Percentiles rank a stretch among this genome's conserved stretches.
Evolutionary conservation across 2,329 filamentous ascomycete genomes (phyloP).

Genomic region (Diplocarpon mali): DNA sequence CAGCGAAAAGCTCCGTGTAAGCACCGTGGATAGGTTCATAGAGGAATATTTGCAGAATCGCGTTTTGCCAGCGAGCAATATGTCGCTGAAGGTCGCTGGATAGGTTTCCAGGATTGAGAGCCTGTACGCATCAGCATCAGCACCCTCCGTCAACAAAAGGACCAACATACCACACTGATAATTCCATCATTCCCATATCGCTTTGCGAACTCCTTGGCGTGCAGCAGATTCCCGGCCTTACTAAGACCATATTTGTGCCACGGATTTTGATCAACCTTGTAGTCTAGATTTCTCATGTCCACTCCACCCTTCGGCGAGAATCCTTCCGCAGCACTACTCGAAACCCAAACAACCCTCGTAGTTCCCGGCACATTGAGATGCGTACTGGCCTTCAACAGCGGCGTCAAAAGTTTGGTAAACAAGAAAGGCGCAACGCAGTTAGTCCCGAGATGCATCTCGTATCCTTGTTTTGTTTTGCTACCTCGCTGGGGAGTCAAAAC

Average conservation of each 20-base stretch:
- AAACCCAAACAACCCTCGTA: constrained; percentile 29
- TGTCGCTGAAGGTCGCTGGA: constrained; percentile 17
- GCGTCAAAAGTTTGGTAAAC: constrained; percentile 30
- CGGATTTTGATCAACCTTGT: constrained; percentile 12
- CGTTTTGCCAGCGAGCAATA: constrained; percentile 7
- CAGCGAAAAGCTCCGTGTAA: constrained; percentile 25
- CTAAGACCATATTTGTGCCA: constrained; percentile 20
- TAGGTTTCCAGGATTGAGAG: constrained; percentile 25
- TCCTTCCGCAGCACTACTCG: constrained; percentile 23
- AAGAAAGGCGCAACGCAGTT: constrained; percentile 31
- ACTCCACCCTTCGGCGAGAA: constrained; percentile 16
- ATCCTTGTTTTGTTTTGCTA: constrained; percentile 27
- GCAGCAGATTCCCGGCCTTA: constrained; percentile 22
- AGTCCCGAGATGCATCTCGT: constrained; percentile 30
- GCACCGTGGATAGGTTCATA: constrained; percentile 21
- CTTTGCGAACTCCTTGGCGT: constrained; percentile 20
- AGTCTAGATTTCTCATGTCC: constrained; percentile 20
- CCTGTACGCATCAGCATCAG: constrained; percentile 7
- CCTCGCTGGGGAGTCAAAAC: constrained; percentile 30
- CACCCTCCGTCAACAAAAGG: neutral
- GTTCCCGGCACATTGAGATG: constrained; percentile 15
- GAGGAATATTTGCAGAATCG: constrained; percentile 8
- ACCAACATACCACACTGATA: constrained; percentile 19
- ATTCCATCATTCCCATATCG: constrained; percentile 17
- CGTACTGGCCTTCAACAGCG: constrained; percentile 26